phyloP scores from a whole-genome alignment of 192 early-diverging fungal species.

The Martensiomyces pterosporus region DNA sequence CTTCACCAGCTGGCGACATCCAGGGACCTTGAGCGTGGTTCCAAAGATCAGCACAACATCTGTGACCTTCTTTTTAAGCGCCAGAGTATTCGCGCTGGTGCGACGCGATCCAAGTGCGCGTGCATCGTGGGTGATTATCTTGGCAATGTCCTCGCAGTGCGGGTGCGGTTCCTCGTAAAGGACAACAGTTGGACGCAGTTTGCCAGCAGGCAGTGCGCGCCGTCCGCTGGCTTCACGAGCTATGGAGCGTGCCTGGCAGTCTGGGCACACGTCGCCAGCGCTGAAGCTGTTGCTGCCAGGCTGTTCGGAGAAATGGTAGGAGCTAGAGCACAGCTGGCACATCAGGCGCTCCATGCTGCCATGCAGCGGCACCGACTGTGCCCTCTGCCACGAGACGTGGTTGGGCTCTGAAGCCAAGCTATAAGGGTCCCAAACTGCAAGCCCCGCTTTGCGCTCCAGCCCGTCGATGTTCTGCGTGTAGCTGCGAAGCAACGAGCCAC shows the following conservation, averaged over 20 bases:
- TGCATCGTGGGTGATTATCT: slow-evolving; percentile 40
- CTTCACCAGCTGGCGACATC: slow-evolving; percentile 44
- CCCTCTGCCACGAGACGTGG: slow-evolving; percentile 31
- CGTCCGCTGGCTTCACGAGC: slow-evolving; percentile 57
- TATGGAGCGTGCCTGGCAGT: slow-evolving; percentile 40
- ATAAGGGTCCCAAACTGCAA: slow-evolving; percentile 53
- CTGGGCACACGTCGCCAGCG: slow-evolving; percentile 56
- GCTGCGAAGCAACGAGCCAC: slow-evolving; percentile 74
- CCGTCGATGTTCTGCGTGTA: slow-evolving; percentile 99
- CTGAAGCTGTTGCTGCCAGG: slow-evolving; percentile 51
- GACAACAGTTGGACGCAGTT: slow-evolving; percentile 85
- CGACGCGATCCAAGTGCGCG: slow-evolving; percentile 32
- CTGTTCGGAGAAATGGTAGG: slow-evolving; percentile 56
- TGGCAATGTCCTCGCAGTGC: slow-evolving; percentile 45
- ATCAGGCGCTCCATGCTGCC: slow-evolving; percentile 80
- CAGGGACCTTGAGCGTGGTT: slow-evolving; percentile 53
- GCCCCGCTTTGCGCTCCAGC: slow-evolving; percentile 72
- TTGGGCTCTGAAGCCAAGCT: slow-evolving; percentile 1
- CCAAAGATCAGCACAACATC: slow-evolving; percentile 52
- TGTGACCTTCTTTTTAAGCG: too few species aligned
- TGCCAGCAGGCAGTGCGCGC: slow-evolving; percentile 67
- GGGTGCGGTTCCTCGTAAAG: slow-evolving; percentile 83
- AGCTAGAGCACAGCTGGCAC: slow-evolving; percentile 80
- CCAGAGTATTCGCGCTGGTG: background rate
- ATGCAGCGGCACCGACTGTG: slow-evolving; percentile 81